These are phyloP conservation scores for Orbilia brochopaga DNA, from an alignment of 2,329 filamentous ascomycete species.

Conservation along the genomic window DNA sequence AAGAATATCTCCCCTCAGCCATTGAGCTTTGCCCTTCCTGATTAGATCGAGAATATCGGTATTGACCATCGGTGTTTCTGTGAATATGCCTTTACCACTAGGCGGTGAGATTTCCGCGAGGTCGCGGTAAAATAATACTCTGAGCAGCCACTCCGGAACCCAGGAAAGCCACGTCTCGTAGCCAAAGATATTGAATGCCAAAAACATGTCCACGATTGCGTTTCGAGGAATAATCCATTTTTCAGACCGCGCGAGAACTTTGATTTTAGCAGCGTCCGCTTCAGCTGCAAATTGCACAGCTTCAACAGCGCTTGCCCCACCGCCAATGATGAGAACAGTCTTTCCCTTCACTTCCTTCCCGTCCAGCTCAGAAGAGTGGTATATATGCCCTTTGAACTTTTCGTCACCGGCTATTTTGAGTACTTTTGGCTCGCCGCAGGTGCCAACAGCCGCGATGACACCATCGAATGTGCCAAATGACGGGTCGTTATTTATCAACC, in stretches of 20 bases:
- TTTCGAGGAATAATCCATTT: constrained; percentile 91
- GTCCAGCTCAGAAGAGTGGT: constrained; percentile 77
- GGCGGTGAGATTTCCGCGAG: constrained; percentile 74
- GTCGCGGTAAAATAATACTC: constrained; percentile 82
- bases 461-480: constrained; percentile 77
- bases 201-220: constrained; percentile 72
- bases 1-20: constrained; percentile 81
- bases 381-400: constrained; percentile 72
- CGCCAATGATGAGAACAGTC: constrained; percentile 76
- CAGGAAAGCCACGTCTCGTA: constrained; percentile 76
- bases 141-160: constrained; percentile 64
- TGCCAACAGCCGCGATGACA: constrained; percentile 77
- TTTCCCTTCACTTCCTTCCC: constrained; percentile 76
- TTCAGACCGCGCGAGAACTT: constrained; percentile 73
- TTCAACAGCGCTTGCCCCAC: constrained; percentile 81
- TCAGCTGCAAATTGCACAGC: constrained; percentile 78
- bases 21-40: constrained; percentile 59
- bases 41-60: constrained; percentile 60
- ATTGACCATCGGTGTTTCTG: constrained; percentile 80
- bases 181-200: constrained; percentile 79
- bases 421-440: constrained; percentile 69
- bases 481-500: constrained; percentile 74
- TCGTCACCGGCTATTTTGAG: constrained; percentile 73
- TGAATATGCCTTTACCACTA: constrained; percentile 68
- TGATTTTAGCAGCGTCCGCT: constrained; percentile 70